A percentile compares a stretch with the other conserved stretches of the same genome.
These are phyloP conservation scores for Dipteronia dyeriana DNA, from an alignment of 345 rosid species.

Conservation along the genomic window DNA sequence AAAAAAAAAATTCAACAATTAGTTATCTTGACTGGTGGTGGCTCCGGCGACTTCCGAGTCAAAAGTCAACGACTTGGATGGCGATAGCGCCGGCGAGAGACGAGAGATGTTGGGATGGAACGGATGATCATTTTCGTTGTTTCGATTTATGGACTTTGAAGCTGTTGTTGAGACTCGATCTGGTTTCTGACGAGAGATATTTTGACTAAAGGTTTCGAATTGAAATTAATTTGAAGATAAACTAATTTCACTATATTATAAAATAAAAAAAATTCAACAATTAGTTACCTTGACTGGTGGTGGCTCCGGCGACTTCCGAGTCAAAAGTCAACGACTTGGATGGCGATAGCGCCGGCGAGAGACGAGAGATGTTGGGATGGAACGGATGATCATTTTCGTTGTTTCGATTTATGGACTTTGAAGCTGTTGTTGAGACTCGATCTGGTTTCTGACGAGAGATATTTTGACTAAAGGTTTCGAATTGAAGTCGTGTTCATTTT, in stretches of 20 bases:
- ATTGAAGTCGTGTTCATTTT: conserved; percentile 64
- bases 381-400: conserved; percentile 65
- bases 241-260: too few relatives aligned
- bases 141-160: conserved; percentile 35
- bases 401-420: conserved; percentile 35
- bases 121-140: conserved; percentile 65
- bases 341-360: conserved; percentile 29
- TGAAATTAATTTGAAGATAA: too few relatives aligned
- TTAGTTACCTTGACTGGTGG: too few relatives aligned
- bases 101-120: conserved; percentile 55
- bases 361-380: conserved; percentile 54
- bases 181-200: conserved; percentile 57
- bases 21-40: too few relatives aligned
- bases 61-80: conserved; percentile 33
- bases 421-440: conserved; percentile 27
- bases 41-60: conserved; percentile 20
- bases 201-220: conserved; percentile 64
- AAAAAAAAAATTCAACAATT: too few relatives aligned
- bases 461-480: conserved; percentile 67
- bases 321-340: conserved; percentile 33
- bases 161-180: conserved; percentile 25
- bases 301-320: conserved; percentile 23
- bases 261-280: too few relatives aligned
- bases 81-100: conserved; percentile 29
- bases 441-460: conserved; percentile 52